Percentiles rank a stretch among this genome's conserved stretches.
These are phyloP conservation scores for Hanseniaspora uvarum DNA, from an alignment of 1,139 yeast species.

Conservation along the genomic window DNA sequence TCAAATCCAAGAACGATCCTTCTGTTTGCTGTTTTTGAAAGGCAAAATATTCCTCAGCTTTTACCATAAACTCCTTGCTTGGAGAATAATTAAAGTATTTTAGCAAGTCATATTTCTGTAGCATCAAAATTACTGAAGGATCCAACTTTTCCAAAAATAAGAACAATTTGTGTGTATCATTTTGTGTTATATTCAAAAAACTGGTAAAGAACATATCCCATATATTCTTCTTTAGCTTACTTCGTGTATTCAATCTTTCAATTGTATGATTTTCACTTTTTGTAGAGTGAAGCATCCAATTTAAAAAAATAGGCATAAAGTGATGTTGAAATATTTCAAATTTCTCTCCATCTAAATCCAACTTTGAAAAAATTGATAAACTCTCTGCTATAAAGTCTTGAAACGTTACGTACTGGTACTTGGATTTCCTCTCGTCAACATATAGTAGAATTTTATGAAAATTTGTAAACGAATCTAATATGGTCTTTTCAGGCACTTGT, in stretches of 20 bases:
- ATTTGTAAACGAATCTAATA: background rate
- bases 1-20: background rate
- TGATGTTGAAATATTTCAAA: conserved; percentile 1
- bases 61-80: background rate
- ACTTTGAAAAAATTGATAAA: background rate
- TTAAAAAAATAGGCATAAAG: conserved; percentile 7
- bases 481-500: background rate
- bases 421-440: background rate
- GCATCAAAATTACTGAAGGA: conserved; percentile 3
- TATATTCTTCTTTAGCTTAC: background rate
- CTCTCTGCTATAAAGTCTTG: conserved; percentile 3
- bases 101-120: background rate
- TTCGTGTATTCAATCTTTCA: background rate
- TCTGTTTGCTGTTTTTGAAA: background rate
- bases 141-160: conserved; percentile 9
- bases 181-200: conserved; percentile 3
- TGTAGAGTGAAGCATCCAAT: background rate
- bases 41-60: background rate
- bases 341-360: background rate
- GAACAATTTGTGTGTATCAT: conserved; percentile 3
- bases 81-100: conserved; percentile 10
- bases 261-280: conserved; percentile 3
- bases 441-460: background rate
- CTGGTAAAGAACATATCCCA: conserved; percentile 11
- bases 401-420: background rate